Evolutionary conservation across 768 basidiomycete genomes (phyloP).

Genomic region (Rhizopogon vinicolor): DNA sequence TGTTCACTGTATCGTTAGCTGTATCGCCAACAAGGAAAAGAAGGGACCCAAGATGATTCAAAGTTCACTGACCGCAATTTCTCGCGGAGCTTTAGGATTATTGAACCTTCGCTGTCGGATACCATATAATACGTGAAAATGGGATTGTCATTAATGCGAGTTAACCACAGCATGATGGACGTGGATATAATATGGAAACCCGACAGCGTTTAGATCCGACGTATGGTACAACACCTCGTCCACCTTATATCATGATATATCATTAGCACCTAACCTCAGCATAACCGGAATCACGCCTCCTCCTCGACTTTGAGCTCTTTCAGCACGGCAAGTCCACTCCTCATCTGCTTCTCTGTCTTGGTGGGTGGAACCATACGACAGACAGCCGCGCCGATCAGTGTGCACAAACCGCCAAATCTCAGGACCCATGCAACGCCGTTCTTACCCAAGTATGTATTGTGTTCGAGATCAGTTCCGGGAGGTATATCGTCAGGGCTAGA

Average conservation of each 20-base stretch:
- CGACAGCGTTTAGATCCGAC: not conserved
- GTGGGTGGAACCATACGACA: slow-evolving; percentile 85
- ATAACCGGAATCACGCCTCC: slow-evolving; percentile 27
- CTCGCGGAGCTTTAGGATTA: no score
- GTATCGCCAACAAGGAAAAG: not conserved
- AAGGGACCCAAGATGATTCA: not conserved
- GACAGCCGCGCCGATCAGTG: slow-evolving; percentile 72
- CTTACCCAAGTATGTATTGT: slow-evolving; percentile 69
- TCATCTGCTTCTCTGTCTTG: slow-evolving; percentile 87
- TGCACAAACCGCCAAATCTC: slow-evolving; percentile 86
- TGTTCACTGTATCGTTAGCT: no score
- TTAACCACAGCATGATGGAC: not conserved
- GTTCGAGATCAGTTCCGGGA: slow-evolving; percentile 35
- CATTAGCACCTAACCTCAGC: slow-evolving; percentile 9
- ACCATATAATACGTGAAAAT: no score
- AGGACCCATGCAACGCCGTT: slow-evolving; percentile 93
- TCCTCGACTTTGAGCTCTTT: slow-evolving; percentile 63
- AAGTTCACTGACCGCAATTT: not conserved
- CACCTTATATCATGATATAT: not conserved
- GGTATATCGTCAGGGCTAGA: not conserved
- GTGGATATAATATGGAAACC: slow-evolving; percentile 1
- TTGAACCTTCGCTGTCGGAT: no score
- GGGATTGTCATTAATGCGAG: not conserved
- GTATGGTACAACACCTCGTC: not conserved
- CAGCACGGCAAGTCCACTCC: slow-evolving; percentile 76